phyloP scores from a whole-genome alignment of 1,284 basidiomycete genomes.

The Ustilago tritici region DNA sequence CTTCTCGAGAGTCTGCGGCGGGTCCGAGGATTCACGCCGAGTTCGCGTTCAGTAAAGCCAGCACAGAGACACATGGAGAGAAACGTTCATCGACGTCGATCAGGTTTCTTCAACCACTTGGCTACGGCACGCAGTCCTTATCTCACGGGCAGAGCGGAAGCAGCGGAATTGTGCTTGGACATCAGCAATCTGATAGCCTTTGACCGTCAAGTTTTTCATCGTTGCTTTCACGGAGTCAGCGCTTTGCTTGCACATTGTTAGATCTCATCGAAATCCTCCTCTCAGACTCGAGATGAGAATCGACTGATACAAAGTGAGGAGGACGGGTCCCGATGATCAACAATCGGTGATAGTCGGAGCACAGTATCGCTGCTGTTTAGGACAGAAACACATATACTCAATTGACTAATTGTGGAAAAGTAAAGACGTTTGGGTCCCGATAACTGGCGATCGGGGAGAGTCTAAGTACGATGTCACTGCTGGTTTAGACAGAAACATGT shows the following conservation, averaged over 20 bases:
- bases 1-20: not conserved
- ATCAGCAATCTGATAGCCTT: not conserved
- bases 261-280: not conserved
- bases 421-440: too few relatives aligned
- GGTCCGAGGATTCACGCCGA: constrained; percentile 24
- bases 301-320: not conserved
- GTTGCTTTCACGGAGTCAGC: not conserved
- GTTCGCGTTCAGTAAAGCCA: constrained; percentile 5
- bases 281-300: not conserved
- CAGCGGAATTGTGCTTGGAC: not conserved
- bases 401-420: too few relatives aligned
- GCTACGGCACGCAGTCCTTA: not conserved
- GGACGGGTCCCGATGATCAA: too few relatives aligned
- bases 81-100: not conserved
- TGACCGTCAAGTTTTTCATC: not conserved
- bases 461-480: too few relatives aligned
- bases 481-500: too few relatives aligned
- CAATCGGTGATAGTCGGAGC: too few relatives aligned
- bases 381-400: too few relatives aligned
- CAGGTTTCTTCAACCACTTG: not conserved
- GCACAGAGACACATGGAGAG: not conserved
- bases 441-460: too few relatives aligned
- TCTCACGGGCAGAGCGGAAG: not conserved
- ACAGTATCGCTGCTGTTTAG: too few relatives aligned
- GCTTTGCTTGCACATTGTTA: not conserved